Evolutionary conservation across 257 asterid genomes (phyloP).

Genomic region (Solanum bukasovii): DNA sequence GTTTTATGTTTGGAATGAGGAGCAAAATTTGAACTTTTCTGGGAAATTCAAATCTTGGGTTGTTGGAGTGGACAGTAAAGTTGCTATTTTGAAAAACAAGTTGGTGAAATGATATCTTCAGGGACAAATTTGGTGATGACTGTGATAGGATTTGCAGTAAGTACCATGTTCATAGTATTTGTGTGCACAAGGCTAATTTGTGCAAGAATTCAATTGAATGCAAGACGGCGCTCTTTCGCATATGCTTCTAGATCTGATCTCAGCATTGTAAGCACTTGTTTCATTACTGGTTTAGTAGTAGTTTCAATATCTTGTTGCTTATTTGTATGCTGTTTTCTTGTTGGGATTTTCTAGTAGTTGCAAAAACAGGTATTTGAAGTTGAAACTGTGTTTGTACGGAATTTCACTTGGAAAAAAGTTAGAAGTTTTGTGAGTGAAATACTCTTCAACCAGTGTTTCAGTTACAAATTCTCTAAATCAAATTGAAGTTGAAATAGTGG

Average conservation of each 20-base stretch:
- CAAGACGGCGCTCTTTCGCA: conserved; percentile 35
- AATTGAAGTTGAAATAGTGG: neutral
- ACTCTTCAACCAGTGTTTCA: neutral
- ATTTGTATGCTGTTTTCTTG: neutral
- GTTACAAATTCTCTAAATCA: neutral
- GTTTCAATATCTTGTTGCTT: neutral
- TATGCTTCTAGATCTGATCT: conserved; percentile 55
- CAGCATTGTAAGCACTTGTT: conserved; percentile 48
- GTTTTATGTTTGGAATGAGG: conserved; percentile 4
- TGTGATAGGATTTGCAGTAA: conserved; percentile 70
- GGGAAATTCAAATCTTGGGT: conserved; percentile 11
- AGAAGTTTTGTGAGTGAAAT: neutral
- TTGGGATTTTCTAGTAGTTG: neutral
- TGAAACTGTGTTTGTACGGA: neutral
- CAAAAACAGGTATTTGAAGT: neutral
- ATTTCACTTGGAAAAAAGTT: neutral
- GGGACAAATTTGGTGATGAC: conserved; percentile 81
- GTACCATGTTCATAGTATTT: conserved; percentile 68
- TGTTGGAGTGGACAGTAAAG: neutral
- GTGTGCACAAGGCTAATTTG: conserved; percentile 78
- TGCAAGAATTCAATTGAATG: conserved; percentile 59
- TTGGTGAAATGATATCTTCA: conserved; percentile 40
- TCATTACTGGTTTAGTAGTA: neutral
- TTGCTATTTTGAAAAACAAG: conserved; percentile 4
- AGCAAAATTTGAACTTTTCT: conserved; percentile 8